Evolutionary conservation across 768 basidiomycete genomes (phyloP), one percentile per base, ranked within the genome.

Genomic region (Sistotremastrum suecicum): DNA sequence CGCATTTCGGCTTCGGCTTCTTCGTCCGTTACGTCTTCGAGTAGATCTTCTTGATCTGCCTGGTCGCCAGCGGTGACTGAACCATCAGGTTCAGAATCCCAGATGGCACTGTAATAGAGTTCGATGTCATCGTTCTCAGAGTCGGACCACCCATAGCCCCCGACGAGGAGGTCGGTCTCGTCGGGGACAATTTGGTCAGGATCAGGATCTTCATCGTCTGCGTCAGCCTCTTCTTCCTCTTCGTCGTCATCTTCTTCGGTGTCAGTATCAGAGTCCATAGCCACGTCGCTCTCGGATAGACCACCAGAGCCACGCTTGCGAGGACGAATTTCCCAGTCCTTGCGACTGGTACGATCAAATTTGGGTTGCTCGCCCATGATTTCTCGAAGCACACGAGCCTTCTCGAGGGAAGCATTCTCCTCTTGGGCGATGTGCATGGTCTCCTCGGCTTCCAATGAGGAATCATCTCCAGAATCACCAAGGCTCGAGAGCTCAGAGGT

Each of bases 161-260:
- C 58, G 44, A 65, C 71, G 20, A 69, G 72, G 1, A 70, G 60
- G 54, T 75, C 83, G 35, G 77, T 76, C 37, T 88, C 72, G 56
- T 85, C 81, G 46, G 80, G 76, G 55, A 89, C 88, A 64, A 89
- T 88, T 0, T 88, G 60, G 50, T 88, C 84, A 7, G 86, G 86
- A 53, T 89, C 86, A 53, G 85, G 83, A 3, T 77, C 79, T 0
- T 76, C 77, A 2, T 74, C 75, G 38, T 75, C 79, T 3, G 76
- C 48, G 31, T 55, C 51, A 7, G 45, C 53, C 9, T 55, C 50
- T 10, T 51, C 53, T 4, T 51, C 51, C 32, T 46, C 49, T 31
- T 48, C 39, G 12, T 51, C 43, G 10, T 51, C 52, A 5, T 34
- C 45, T 34, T 48, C 52, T 30, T 51, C 53, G n/a, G 41, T 44